phyloP scores from a whole-genome alignment of 768 basidiomycete species.

The Nidularia pulvinata region DNA sequence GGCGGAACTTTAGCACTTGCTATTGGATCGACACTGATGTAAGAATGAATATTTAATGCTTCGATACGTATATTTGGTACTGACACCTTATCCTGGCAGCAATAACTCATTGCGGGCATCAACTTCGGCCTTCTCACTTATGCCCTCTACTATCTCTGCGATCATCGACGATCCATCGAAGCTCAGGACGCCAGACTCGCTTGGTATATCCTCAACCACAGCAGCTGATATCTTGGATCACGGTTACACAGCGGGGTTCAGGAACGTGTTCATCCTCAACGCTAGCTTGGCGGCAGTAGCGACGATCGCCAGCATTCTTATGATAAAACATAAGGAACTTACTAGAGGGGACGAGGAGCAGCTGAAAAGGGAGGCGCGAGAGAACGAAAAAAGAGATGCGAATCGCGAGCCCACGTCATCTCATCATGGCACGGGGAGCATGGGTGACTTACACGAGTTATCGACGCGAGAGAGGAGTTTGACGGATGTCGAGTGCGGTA shows the following conservation, averaged over 20 bases:
- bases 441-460: too few relatives aligned
- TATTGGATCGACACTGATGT: conserved; percentile 60
- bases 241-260: conserved; percentile 60
- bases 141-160: conserved; percentile 30
- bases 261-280: conserved; percentile 60
- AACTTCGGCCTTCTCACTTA: conserved; percentile 34
- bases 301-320: conserved; percentile 50
- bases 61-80: too few relatives aligned
- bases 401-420: too few relatives aligned
- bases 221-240: conserved; percentile 40
- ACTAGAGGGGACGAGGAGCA: conserved; percentile 54
- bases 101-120: conserved; percentile 48
- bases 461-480: too few relatives aligned
- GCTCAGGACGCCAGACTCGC: conserved; percentile 22
- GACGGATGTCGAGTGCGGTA: too few relatives aligned
- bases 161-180: conserved; percentile 49
- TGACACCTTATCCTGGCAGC: too few relatives aligned
- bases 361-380: conserved; percentile 44
- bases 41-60: too few relatives aligned
- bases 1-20: conserved; percentile 73
- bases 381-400: too few relatives aligned
- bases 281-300: conserved; percentile 53
- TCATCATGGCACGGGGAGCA: too few relatives aligned
- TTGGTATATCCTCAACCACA: conserved; percentile 21
- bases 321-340: conserved; percentile 65